phyloP scores from a whole-genome alignment of 2,329 filamentous ascomycete species.

The Colletotrichum eremochloae region DNA sequence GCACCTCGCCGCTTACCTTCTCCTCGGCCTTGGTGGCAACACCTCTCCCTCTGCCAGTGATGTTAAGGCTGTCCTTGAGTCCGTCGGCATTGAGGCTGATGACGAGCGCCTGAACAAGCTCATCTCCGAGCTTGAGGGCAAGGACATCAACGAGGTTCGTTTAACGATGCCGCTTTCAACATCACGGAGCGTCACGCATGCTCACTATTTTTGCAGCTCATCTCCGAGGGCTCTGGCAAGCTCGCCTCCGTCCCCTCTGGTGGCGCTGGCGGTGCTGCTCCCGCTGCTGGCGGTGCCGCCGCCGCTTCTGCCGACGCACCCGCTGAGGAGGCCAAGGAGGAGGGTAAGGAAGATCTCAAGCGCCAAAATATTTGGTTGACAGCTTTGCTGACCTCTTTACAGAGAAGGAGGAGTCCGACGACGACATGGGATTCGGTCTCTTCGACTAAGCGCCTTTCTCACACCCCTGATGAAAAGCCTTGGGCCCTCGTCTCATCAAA shows the following conservation, averaged over 20 bases:
- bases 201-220: constrained; percentile 73
- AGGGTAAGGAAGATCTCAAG: constrained; percentile 77
- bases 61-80: constrained; percentile 89
- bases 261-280: constrained; percentile 80
- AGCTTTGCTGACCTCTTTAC: constrained; percentile 48
- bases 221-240: constrained; percentile 89
- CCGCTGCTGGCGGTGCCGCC: constrained; percentile 75
- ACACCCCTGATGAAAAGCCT: constrained; percentile 48
- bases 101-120: constrained; percentile 87
- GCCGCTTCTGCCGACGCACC: constrained; percentile 73
- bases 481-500: constrained; percentile 51
- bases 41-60: constrained; percentile 85
- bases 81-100: constrained; percentile 96
- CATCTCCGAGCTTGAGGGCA: constrained; percentile 91
- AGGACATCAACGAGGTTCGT: constrained; percentile 91
- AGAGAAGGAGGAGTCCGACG: constrained; percentile 67
- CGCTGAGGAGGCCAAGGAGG: constrained; percentile 77
- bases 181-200: not conserved
- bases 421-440: constrained; percentile 72
- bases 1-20: constrained; percentile 99
- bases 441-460: constrained; percentile 71
- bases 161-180: not conserved
- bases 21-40: constrained; percentile 95
- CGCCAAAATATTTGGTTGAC: not conserved
- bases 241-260: constrained; percentile 97